phyloP scores from a whole-genome alignment of 345 rosid species.

The Eucalyptus pauciflora region DNA sequence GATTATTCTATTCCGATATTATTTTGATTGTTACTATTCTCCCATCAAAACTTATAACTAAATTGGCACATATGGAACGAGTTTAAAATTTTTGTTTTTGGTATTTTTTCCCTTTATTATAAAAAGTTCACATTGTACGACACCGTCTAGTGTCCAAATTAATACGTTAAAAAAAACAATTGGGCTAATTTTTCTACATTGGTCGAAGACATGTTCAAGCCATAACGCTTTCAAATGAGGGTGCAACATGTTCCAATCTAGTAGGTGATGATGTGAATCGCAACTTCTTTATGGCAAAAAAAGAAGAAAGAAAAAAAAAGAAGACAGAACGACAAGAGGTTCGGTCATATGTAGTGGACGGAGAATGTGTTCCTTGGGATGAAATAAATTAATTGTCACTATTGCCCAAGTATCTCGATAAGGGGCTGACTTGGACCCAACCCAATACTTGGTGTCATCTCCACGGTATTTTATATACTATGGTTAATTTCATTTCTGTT shows the following conservation, averaged over 20 bases:
- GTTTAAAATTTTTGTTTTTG: background rate
- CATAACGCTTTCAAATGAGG: background rate
- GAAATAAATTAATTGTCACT: background rate
- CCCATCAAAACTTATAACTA: too few species aligned
- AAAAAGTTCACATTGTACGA: background rate
- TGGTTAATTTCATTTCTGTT: background rate
- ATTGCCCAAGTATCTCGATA: background rate
- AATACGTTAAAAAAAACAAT: background rate
- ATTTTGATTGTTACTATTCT: too few species aligned
- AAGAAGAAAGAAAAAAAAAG: background rate
- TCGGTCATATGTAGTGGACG: background rate
- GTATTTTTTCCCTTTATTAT: background rate
- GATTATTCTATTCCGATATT: too few species aligned
- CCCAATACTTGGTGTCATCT: background rate
- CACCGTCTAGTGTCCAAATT: background rate
- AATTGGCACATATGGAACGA: background rate
- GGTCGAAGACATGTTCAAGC: background rate
- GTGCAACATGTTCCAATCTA: background rate
- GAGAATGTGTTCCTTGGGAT: background rate
- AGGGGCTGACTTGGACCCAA: background rate
- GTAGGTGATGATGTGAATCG: background rate
- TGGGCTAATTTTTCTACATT: background rate
- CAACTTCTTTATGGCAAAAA: background rate
- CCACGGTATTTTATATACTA: background rate
- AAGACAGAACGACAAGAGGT: background rate